These are phyloP conservation scores for Nakazawaea wyomingensis DNA, from an alignment of 805 yeast genomes.

Conservation along the genomic window DNA sequence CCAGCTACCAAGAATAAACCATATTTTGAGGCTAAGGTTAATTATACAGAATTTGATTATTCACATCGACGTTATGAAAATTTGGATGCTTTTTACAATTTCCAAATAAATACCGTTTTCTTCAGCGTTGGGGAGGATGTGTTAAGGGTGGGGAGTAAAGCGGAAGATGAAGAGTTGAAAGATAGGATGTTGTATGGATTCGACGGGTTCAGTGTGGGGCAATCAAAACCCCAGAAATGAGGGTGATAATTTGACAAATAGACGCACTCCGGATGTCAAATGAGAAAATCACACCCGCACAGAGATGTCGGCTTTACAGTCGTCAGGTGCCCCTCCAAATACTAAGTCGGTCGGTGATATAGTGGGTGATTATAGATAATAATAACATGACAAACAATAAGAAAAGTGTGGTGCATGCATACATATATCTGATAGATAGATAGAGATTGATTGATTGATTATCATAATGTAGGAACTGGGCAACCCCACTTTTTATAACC, in stretches of 20 bases:
- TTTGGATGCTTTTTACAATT: conserved; percentile 5
- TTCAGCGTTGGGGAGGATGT: conserved; percentile 8
- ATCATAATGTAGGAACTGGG: not conserved
- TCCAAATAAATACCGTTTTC: not conserved
- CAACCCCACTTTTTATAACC: not conserved
- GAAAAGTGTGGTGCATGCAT: too few species aligned
- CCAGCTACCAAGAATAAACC: conserved; percentile 4
- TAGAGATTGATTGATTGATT: not conserved
- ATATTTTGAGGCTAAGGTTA: not conserved
- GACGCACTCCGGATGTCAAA: too few species aligned
- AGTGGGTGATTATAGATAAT: too few species aligned
- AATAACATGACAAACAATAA: too few species aligned
- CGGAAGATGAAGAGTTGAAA: conserved; percentile 1
- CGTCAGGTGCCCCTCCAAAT: too few species aligned
- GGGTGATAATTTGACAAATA: too few species aligned
- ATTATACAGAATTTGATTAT: not conserved
- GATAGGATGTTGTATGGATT: conserved; percentile 11
- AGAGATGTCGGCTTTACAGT: too few species aligned
- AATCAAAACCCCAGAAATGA: not conserved
- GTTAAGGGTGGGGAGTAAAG: not conserved
- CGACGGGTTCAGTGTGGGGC: conserved; percentile 5
- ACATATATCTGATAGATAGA: too few species aligned
- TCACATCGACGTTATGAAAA: not conserved
- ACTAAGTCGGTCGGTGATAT: too few species aligned
- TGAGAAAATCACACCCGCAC: too few species aligned